phyloP scores from a whole-genome alignment of 2,329 filamentous ascomycete species.

The Zymoseptoria crescenta region DNA sequence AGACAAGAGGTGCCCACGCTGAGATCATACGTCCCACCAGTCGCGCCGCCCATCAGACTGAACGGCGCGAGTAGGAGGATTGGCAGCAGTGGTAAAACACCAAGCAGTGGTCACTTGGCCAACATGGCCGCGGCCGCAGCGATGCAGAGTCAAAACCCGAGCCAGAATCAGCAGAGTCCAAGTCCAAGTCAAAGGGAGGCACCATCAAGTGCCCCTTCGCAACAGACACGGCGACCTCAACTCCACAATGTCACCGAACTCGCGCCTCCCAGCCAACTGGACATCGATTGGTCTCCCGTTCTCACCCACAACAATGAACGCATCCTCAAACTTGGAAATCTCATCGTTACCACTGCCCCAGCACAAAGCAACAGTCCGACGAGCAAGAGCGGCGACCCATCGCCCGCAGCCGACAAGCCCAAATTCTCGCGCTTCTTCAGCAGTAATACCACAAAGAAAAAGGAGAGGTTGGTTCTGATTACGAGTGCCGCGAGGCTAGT shows the following conservation, averaged over 20 bases:
- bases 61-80: conserved; percentile 21
- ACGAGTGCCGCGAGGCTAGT: conserved; percentile 87
- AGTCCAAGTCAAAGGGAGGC: conserved; percentile 1
- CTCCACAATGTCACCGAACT: conserved; percentile 86
- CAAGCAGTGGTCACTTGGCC: conserved; percentile 6
- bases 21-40: conserved; percentile 70
- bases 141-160: conserved; percentile 3
- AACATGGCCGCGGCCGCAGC: conserved; percentile 16
- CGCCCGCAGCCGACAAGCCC: conserved; percentile 48
- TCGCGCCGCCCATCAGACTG: conserved; percentile 24
- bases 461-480: conserved; percentile 87
- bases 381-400: conserved; percentile 61
- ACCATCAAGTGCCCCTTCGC: not conserved
- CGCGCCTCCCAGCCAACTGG: conserved; percentile 89
- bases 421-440: conserved; percentile 93
- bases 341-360: conserved; percentile 74
- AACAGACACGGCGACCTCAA: conserved; percentile 46
- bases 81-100: conserved; percentile 13
- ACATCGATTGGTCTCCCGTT: conserved; percentile 98
- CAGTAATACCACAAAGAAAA: conserved; percentile 82
- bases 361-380: conserved; percentile 62
- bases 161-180: conserved; percentile 28
- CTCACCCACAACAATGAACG: conserved; percentile 84
- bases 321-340: conserved; percentile 86
- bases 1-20: conserved; percentile 80